These are phyloP conservation scores for Eutypella sp. DNA, from an alignment of 2,329 filamentous ascomycete species.

Conservation along the genomic window DNA sequence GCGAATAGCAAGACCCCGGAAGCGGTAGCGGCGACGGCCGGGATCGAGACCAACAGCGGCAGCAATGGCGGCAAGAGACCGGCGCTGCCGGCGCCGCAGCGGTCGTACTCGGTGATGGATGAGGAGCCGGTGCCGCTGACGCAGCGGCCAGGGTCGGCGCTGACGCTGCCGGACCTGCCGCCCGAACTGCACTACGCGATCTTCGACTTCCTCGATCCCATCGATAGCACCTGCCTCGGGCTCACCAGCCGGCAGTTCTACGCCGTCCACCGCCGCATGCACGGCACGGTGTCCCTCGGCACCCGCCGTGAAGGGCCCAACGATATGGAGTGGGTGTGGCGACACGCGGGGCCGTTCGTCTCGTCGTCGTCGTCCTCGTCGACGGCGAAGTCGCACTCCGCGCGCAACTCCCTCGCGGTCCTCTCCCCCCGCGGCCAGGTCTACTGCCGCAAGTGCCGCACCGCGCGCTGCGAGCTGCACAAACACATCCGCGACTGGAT, in stretches of 20 bases:
- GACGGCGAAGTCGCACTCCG: slow-evolving; percentile 10
- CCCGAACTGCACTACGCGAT: slow-evolving; percentile 56
- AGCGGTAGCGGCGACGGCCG: too few relatives aligned
- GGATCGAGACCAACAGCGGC: background rate
- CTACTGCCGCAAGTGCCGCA: slow-evolving; percentile 58
- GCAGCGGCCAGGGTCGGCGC: slow-evolving; percentile 40
- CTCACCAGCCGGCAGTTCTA: slow-evolving; percentile 56
- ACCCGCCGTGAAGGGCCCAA: slow-evolving; percentile 56
- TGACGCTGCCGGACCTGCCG: slow-evolving; percentile 49
- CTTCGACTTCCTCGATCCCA: slow-evolving; percentile 59
- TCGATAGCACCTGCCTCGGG: slow-evolving; percentile 59
- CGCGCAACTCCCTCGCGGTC: slow-evolving; percentile 34
- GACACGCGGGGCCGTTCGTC: slow-evolving; percentile 45
- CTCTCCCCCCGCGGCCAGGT: slow-evolving; percentile 54
- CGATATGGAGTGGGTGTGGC: slow-evolving; percentile 60
- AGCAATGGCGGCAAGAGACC: slow-evolving; percentile 19
- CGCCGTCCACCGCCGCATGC: slow-evolving; percentile 50
- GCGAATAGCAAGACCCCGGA: too few relatives aligned
- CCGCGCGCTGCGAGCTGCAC: slow-evolving; percentile 58
- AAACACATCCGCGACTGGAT: slow-evolving; percentile 58
- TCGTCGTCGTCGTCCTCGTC: slow-evolving; percentile 17
- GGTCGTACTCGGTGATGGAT: slow-evolving; percentile 58
- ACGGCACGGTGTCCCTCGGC: slow-evolving; percentile 52
- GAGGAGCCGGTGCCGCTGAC: slow-evolving; percentile 50
- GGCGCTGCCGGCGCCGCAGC: slow-evolving; percentile 41